Conservation (phyloP, 106 monocot genomes). For the Cymbidium sinense region DNA sequence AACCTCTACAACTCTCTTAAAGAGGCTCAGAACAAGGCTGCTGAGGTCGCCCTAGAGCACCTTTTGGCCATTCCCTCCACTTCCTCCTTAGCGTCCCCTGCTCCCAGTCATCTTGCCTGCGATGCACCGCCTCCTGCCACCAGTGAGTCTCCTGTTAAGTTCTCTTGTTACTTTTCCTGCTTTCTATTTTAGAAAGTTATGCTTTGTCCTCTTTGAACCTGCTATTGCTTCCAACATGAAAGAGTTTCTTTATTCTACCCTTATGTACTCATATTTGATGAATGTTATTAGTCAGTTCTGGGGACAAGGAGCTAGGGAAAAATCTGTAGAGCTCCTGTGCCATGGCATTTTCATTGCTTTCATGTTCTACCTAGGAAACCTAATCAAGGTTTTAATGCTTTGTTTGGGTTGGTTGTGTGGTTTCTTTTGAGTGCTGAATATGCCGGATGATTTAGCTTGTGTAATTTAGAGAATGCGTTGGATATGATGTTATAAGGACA, state of each 20-base stretch:
- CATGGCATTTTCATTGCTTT: neutral
- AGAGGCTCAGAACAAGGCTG: slow-evolving; percentile 39
- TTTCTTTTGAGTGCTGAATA: neutral
- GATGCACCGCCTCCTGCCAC: neutral
- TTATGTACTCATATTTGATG: too few relatives aligned
- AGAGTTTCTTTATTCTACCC: neutral
- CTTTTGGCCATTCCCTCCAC: neutral
- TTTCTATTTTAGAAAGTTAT: neutral
- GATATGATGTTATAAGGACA: too few relatives aligned
- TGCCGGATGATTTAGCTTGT: neutral
- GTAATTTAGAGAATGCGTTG: neutral
- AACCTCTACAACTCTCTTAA: slow-evolving; percentile 29
- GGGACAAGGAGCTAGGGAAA: too few relatives aligned
- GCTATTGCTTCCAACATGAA: neutral
- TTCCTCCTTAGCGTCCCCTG: too few relatives aligned
- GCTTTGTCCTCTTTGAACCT: neutral
- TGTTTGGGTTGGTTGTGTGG: neutral
- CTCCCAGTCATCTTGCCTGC: neutral
- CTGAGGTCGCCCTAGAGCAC: slow-evolving; percentile 22
- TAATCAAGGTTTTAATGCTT: neutral
- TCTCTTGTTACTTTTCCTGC: too few relatives aligned
- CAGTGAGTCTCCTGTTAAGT: neutral
- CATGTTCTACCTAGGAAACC: neutral
- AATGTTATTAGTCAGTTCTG: too few relatives aligned
- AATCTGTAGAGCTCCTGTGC: too few relatives aligned